These are phyloP conservation scores for Boletus tylopilopsis DNA, from an alignment of 768 basidiomycete species.

Conservation along the genomic window DNA sequence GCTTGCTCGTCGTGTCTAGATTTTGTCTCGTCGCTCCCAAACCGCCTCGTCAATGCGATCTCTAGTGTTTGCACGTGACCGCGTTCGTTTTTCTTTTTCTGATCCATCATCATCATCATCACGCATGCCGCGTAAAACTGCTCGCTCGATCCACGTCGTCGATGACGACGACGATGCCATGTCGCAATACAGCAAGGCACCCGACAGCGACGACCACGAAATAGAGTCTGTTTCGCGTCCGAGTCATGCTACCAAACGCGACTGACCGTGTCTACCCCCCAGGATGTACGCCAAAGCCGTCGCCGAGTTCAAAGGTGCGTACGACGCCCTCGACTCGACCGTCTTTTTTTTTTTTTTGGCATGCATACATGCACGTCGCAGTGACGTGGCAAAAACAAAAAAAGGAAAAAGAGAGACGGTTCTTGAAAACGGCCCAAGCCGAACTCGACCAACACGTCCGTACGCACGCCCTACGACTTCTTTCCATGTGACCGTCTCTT, in stretches of 20 bases:
- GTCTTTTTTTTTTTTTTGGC: no score
- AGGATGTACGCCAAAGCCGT: conserved; percentile 31
- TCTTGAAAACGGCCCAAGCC: conserved; percentile 19
- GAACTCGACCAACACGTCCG: conserved; percentile 28
- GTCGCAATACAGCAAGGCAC: conserved; percentile 17
- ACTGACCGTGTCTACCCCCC: not conserved
- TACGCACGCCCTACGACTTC: not conserved
- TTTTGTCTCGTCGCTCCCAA: conserved; percentile 20
- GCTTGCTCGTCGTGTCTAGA: conserved; percentile 27
- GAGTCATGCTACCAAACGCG: not conserved
- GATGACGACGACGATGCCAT: conserved; percentile 13
- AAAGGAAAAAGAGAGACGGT: conserved; percentile 21
- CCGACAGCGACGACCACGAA: conserved; percentile 26
- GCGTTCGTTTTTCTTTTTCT: not conserved
- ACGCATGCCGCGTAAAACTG: conserved; percentile 11
- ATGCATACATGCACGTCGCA: conserved; percentile 3
- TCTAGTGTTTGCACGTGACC: conserved; percentile 30
- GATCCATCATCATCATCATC: not conserved
- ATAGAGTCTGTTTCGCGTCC: conserved; percentile 20
- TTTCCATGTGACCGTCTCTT: no score
- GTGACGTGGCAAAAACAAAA: conserved; percentile 34
- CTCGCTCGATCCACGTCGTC: conserved; percentile 7
- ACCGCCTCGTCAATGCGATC: not conserved
- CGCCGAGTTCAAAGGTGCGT: conserved; percentile 31
- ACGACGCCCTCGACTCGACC: not conserved